phyloP scores from a whole-genome alignment of 2,329 filamentous ascomycete genomes.

The Fusarium subglutinans region DNA sequence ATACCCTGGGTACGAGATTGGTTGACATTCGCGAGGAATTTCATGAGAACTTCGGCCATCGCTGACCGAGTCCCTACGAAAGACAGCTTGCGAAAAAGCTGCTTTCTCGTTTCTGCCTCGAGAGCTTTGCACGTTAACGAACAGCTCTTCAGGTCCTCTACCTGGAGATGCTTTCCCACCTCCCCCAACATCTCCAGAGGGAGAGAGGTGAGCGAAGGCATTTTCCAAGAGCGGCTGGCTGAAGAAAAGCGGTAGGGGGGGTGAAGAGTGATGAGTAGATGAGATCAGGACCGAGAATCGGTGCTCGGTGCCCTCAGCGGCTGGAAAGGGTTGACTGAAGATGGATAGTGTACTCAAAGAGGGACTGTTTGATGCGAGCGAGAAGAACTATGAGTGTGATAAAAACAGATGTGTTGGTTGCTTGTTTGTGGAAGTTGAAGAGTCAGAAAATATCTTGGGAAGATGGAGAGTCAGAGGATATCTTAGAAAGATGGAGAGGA shows the following conservation, averaged over 20 bases:
- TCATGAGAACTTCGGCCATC: rapidly evolving
- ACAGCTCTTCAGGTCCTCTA: rapidly evolving
- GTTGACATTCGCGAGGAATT: rapidly evolving
- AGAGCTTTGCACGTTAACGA: rapidly evolving
- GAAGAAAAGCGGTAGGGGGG: rapidly evolving
- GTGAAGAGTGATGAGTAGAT: background rate
- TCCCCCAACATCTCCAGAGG: background rate
- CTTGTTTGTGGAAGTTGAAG: no score
- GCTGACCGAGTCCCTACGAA: rapidly evolving
- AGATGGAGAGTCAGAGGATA: background rate
- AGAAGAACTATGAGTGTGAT: no score
- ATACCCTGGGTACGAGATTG: background rate
- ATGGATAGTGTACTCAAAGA: no score
- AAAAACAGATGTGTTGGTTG: no score
- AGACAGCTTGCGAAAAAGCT: rapidly evolving
- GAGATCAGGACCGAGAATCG: background rate
- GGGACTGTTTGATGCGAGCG: background rate
- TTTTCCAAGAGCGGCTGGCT: background rate
- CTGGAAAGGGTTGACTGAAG: background rate
- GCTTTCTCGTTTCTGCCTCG: rapidly evolving
- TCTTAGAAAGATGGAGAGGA: background rate
- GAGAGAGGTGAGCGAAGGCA: rapidly evolving
- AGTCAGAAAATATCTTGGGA: no score
- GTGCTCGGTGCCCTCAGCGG: rapidly evolving
- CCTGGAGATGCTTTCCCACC: background rate